phyloP scores from a whole-genome alignment of 495 filamentous ascomycete species.

The Penicillium argentinense region DNA sequence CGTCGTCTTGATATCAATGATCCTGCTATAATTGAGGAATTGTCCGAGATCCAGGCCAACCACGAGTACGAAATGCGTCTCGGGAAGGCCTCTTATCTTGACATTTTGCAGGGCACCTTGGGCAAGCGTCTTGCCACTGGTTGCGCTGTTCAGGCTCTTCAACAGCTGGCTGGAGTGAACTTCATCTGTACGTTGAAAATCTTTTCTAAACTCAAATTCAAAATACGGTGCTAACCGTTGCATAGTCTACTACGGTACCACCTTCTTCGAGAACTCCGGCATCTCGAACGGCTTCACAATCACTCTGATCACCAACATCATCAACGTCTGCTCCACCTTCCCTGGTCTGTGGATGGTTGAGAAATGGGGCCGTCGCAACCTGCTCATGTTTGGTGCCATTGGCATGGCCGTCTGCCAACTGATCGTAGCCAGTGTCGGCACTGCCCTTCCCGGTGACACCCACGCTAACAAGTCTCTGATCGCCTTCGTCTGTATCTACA shows the following conservation, averaged over 20 bases:
- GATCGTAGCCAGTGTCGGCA: slow-evolving; percentile 67
- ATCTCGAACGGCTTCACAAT: slow-evolving; percentile 66
- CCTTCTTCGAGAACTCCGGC: slow-evolving; percentile 69
- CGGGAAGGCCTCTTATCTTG: slow-evolving; percentile 64
- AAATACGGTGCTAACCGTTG: not conserved
- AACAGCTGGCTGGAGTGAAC: slow-evolving; percentile 75
- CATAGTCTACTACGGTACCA: slow-evolving; percentile 70
- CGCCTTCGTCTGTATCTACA: slow-evolving; percentile 74
- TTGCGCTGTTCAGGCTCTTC: slow-evolving; percentile 71
- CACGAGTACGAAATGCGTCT: slow-evolving; percentile 74
- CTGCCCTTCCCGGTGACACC: slow-evolving; percentile 44
- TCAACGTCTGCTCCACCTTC: slow-evolving; percentile 69
- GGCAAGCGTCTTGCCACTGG: slow-evolving; percentile 72
- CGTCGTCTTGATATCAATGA: slow-evolving; percentile 66
- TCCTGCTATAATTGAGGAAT: slow-evolving; percentile 61
- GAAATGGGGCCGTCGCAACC: slow-evolving; percentile 66
- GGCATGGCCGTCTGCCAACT: slow-evolving; percentile 70
- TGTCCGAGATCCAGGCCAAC: slow-evolving; percentile 76
- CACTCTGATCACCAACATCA: slow-evolving; percentile 63
- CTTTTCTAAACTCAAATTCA: slow-evolving; percentile 1
- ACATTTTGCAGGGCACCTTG: slow-evolving; percentile 63
- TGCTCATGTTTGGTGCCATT: slow-evolving; percentile 69
- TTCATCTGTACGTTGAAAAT: slow-evolving; percentile 59
- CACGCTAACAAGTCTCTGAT: slow-evolving; percentile 67
- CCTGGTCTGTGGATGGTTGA: slow-evolving; percentile 72